Evolutionary conservation across 177 flowering plant species (phyloP).

Genomic region (Vitis hybrid): DNA sequence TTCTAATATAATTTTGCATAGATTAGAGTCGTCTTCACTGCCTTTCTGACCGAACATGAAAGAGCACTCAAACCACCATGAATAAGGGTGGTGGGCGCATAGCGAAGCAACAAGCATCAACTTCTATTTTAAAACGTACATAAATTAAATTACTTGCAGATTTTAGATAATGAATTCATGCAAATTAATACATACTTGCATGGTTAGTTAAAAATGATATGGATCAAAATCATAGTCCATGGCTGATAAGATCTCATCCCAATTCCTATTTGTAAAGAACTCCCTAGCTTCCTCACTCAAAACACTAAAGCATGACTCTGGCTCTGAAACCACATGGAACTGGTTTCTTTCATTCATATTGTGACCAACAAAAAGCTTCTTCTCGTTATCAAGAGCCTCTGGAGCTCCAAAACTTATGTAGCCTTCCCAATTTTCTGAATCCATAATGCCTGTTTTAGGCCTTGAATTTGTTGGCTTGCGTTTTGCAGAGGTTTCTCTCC

Average conservation of each 20-base stretch:
- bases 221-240: constrained; percentile 19
- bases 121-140: too few relatives aligned
- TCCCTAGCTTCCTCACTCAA: constrained; percentile 13
- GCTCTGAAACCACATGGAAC: background rate
- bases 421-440: constrained; percentile 17
- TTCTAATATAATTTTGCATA: too few relatives aligned
- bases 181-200: too few relatives aligned
- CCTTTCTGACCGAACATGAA: too few relatives aligned
- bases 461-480: constrained; percentile 9
- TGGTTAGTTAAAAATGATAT: background rate
- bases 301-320: constrained; percentile 2
- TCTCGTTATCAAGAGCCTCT: background rate
- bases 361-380: too few relatives aligned
- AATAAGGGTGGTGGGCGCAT: too few relatives aligned
- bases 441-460: constrained; percentile 34
- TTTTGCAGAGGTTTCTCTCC: constrained; percentile 11
- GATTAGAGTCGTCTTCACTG: too few relatives aligned
- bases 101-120: too few relatives aligned
- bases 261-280: constrained; percentile 18
- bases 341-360: constrained; percentile 3
- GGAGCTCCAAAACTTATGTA: constrained; percentile 12
- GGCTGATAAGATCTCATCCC: constrained; percentile 39
- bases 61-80: too few relatives aligned
- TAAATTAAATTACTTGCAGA: too few relatives aligned
- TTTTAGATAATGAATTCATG: too few relatives aligned